Conservation (phyloP, 1,139 yeast species). For the Komagataea norvegica region DNA sequence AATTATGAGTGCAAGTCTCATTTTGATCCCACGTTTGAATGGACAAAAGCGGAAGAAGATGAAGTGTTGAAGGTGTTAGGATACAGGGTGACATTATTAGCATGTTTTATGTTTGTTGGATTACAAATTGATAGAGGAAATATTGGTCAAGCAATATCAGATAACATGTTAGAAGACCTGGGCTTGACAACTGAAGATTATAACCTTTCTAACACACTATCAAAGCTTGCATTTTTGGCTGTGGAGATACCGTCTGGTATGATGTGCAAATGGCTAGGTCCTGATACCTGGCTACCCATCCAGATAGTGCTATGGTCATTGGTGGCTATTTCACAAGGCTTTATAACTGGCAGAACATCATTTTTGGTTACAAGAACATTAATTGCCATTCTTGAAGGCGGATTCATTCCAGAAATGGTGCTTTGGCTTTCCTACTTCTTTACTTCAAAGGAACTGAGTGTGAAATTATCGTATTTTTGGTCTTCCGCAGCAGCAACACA, state of each 20-base stretch:
- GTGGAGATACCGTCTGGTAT: constrained; percentile 55
- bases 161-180: constrained; percentile 42
- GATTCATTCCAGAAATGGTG: constrained; percentile 51
- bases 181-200: constrained; percentile 42
- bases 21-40: constrained; percentile 41
- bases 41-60: constrained; percentile 41
- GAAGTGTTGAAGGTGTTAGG: constrained; percentile 39
- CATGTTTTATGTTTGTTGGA: constrained; percentile 45
- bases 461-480: constrained; percentile 49
- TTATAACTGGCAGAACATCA: constrained; percentile 32
- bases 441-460: constrained; percentile 45
- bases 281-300: constrained; percentile 50
- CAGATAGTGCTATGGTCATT: constrained; percentile 48
- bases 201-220: constrained; percentile 45
- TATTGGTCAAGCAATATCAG: constrained; percentile 47
- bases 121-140: constrained; percentile 41
- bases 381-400: constrained; percentile 50
- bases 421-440: constrained; percentile 55
- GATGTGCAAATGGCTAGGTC: constrained; percentile 47
- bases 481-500: constrained; percentile 41
- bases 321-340: constrained; percentile 45
- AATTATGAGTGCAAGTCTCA: constrained; percentile 39
- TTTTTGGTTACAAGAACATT: constrained; percentile 43
- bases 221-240: constrained; percentile 40
- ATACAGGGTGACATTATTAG: constrained; percentile 39